phyloP scores from a whole-genome alignment of 129 eudicot genomes.

The Tagetes patula region DNA sequence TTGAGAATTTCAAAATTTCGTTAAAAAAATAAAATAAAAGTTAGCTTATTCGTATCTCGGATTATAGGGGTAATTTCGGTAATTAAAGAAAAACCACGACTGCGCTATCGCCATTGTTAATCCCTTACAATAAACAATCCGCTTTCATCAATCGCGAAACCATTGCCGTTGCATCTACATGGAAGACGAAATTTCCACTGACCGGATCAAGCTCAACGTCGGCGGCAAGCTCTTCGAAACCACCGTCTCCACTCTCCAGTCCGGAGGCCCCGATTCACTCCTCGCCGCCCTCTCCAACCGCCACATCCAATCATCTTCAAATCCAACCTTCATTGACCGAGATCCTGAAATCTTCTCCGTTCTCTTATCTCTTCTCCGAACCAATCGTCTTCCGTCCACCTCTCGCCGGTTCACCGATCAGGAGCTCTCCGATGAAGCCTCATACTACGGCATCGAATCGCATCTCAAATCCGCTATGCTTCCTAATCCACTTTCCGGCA shows the following conservation, averaged over 20 bases:
- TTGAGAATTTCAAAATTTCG: too few relatives aligned
- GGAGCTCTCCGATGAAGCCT: constrained; percentile 70
- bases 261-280: constrained; percentile 73
- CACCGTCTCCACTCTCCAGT: constrained; percentile 76
- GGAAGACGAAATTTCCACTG: constrained; percentile 42
- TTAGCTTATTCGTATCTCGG: too few relatives aligned
- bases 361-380: constrained; percentile 80
- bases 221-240: constrained; percentile 96
- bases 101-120: too few relatives aligned
- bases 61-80: too few relatives aligned
- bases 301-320: constrained; percentile 3
- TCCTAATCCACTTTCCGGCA: constrained; percentile 55
- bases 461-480: constrained; percentile 55
- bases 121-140: neutral
- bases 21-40: too few relatives aligned
- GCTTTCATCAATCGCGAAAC: neutral
- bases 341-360: constrained; percentile 80
- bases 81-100: too few relatives aligned
- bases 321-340: constrained; percentile 80
- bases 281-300: constrained; percentile 63
- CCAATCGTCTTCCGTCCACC: constrained; percentile 66
- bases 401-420: constrained; percentile 61
- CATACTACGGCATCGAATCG: constrained; percentile 65
- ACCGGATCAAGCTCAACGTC: constrained; percentile 86
- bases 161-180: constrained; percentile 12